These are phyloP conservation scores for Hanseniaspora nectarophila DNA, from an alignment of 805 yeast genomes.

Conservation along the genomic window DNA sequence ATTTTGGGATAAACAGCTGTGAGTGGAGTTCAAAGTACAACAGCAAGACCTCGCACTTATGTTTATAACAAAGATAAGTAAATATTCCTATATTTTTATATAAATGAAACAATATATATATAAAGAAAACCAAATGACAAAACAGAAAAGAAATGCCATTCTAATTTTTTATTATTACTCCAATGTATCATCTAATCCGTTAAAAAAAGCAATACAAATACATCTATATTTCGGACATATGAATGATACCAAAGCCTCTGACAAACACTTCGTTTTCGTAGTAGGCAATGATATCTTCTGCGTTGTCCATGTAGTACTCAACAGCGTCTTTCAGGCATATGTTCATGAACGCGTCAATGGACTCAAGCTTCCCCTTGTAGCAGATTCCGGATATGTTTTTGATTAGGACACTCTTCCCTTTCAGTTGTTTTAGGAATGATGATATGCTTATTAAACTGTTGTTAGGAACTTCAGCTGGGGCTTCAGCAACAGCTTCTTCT, in stretches of 20 bases:
- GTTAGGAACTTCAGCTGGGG: neutral
- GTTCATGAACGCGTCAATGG: conserved; percentile 96
- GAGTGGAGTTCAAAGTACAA: too few relatives aligned
- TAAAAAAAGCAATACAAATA: too few relatives aligned
- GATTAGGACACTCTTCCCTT: conserved; percentile 69
- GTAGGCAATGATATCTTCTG: conserved; percentile 25
- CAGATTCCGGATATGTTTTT: conserved; percentile 79
- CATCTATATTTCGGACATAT: conserved; percentile 24
- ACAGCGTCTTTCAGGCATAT: conserved; percentile 69
- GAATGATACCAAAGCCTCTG: conserved; percentile 30
- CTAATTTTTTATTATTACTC: neutral
- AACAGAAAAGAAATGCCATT: too few relatives aligned
- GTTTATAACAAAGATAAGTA: too few relatives aligned
- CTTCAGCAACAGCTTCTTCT: neutral
- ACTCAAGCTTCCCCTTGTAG: conserved; percentile 63
- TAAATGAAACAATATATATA: too few relatives aligned
- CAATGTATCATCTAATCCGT: too few relatives aligned
- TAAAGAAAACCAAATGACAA: neutral
- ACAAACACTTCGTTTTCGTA: conserved; percentile 28
- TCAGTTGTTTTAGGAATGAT: conserved; percentile 64
- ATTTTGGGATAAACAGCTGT: too few relatives aligned
- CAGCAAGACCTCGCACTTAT: too few relatives aligned
- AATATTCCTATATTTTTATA: neutral
- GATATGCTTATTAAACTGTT: conserved; percentile 44
- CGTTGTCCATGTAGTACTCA: conserved; percentile 37